Evolutionary conservation across 1,284 basidiomycete genomes (phyloP).

Genomic region (Malassezia arunalokei): DNA sequence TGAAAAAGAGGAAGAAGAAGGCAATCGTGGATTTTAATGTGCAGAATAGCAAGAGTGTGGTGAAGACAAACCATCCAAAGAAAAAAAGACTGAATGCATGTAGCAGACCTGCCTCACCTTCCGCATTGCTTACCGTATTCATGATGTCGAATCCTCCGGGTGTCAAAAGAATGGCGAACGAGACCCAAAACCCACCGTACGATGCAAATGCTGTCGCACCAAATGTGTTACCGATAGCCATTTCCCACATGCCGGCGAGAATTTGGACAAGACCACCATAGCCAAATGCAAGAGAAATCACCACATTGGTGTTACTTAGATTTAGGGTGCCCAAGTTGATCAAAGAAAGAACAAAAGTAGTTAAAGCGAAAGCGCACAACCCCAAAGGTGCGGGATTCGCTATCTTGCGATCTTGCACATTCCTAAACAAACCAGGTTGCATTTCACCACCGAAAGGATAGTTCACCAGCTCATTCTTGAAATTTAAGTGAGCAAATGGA

Average conservation of each 20-base stretch:
- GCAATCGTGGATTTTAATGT: constrained; percentile 31
- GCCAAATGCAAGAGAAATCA: constrained; percentile 33
- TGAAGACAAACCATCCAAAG: constrained; percentile 41
- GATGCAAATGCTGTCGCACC: constrained; percentile 52
- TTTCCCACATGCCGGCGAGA: constrained; percentile 55
- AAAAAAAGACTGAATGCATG: constrained; percentile 30
- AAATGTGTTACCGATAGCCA: constrained; percentile 59
- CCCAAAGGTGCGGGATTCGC: constrained; percentile 53
- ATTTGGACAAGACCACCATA: constrained; percentile 64
- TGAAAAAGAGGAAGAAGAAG: constrained; percentile 57
- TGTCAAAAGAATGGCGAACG: constrained; percentile 34
- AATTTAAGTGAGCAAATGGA: not conserved
- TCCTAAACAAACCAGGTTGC: constrained; percentile 10
- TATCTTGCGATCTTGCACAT: constrained; percentile 40
- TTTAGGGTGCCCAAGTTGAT: constrained; percentile 41
- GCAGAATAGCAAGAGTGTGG: constrained; percentile 27
- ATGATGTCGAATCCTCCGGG: constrained; percentile 25
- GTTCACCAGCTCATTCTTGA: not conserved
- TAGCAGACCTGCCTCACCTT: constrained; percentile 19
- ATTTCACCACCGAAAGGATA: constrained; percentile 13
- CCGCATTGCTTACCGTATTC: constrained; percentile 16
- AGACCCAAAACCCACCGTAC: constrained; percentile 41
- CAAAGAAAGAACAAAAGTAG: constrained; percentile 52
- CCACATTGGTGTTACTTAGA: constrained; percentile 27
- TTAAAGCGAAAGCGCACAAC: constrained; percentile 46